Base-by-base conservation (phyloP, 352 stramenopile species). In the Phytopythium kandeliae region DNA sequence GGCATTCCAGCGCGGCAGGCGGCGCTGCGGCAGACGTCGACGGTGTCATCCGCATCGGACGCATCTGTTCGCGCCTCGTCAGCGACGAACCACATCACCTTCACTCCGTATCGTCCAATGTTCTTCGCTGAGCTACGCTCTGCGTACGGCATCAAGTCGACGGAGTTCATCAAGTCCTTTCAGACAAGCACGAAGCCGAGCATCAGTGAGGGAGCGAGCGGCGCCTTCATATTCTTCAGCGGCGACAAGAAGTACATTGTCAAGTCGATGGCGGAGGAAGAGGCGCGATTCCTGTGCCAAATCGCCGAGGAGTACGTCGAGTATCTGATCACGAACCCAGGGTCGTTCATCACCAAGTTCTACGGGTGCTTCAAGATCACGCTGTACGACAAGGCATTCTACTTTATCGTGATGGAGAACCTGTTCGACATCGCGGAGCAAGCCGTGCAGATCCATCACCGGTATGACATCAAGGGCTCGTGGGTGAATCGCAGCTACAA, bases 331-430 rank as follows among this genome's bases (percentile, higher is more conserved):
- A 55, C 68, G 47, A 77, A 92, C 30, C 81, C 79, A 21, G 57
- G 65, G 34, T 92, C 78, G 28, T 63, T 95, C 16, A 71, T 97
- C 33, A 96, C 85, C 34, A 89, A 93, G 51, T 97, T 96, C 53
- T 92, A 86, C 53, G 89, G 89, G 0, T 94, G 85, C 54, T 94
- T 96, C 64, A 86, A 81, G 57, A 92, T 97, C 54, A 89, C 72
- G 13, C 67, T 97, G 59, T 96, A 95, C 65, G 82, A 89, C 57
- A 89, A 90, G 48, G 77, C 80, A 11, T 95, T 96, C 51, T 93
- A 91, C 53, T 97, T 97, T 57, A 77, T 97, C 48, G 86, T 97
- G 30, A 97, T 97, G 89, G 85, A 92, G 49, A 97, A 97, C 46
- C 67, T 97, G 16, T 96, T 97, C 57, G 76, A 85, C 46, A 71